Conservation (phyloP, 305 asterid species). For the Fraxinus sp. region DNA sequence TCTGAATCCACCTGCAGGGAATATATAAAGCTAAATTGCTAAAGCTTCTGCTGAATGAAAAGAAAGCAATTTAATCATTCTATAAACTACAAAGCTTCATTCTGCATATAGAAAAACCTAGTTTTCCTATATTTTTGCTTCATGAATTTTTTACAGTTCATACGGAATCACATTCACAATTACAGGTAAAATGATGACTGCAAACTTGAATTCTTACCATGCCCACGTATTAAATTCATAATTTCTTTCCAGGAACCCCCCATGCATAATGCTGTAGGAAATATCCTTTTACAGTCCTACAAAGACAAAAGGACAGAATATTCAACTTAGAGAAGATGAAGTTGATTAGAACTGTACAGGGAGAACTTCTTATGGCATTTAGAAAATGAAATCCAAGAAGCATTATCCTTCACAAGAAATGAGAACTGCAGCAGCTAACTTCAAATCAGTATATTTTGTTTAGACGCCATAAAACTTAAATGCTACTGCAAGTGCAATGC, state of each 20-base stretch:
- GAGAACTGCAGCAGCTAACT: not conserved
- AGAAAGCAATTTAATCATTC: not conserved
- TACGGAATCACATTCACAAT: constrained; percentile 14
- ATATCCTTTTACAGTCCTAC: constrained; percentile 82
- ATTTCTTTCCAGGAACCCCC: constrained; percentile 88
- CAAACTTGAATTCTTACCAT: constrained; percentile 59
- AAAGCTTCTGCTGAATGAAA: not conserved
- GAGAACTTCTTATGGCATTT: not conserved
- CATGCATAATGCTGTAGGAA: constrained; percentile 77
- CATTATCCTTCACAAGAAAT: constrained; percentile 9
- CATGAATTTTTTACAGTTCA: not conserved
- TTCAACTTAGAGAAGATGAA: not conserved
- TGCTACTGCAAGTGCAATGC: not conserved
- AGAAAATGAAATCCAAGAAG: constrained; percentile 5
- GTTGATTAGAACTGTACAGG: not conserved
- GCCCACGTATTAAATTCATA: too few species aligned
- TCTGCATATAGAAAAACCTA: not conserved
- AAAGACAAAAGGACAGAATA: constrained; percentile 17
- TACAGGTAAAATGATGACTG: constrained; percentile 15
- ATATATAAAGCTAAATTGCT: not conserved
- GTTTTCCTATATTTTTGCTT: not conserved
- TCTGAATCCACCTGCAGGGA: not conserved
- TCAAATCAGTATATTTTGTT: not conserved
- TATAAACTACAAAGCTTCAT: not conserved
- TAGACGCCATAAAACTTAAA: not conserved